Conservation (phyloP, 495 filamentous ascomycete species). For the Penicillium subrubescens region DNA sequence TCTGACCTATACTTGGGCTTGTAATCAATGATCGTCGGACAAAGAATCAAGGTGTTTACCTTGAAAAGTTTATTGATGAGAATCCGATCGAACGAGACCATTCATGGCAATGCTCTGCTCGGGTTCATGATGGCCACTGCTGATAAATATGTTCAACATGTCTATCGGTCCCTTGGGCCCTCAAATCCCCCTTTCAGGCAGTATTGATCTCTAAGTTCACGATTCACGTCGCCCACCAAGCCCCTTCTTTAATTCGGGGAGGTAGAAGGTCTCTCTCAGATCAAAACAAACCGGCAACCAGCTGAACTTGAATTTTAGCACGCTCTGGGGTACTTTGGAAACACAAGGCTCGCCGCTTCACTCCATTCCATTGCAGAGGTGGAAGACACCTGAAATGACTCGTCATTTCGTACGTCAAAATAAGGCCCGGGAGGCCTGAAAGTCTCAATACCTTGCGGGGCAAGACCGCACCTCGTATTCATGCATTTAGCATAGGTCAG, state of each 20-base stretch:
- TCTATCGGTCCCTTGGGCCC: neutral
- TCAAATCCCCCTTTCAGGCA: too few species aligned
- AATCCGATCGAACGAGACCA: neutral
- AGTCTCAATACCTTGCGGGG: neutral
- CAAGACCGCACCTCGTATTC: neutral
- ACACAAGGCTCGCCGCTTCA: neutral
- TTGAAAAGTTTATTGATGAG: neutral
- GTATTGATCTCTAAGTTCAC: too few species aligned
- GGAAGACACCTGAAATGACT: neutral
- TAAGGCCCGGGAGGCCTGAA: neutral
- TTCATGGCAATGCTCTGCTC: neutral
- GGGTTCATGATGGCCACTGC: neutral
- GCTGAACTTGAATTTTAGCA: too few species aligned
- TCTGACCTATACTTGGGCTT: neutral
- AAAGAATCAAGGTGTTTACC: neutral
- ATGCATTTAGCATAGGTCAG: neutral
- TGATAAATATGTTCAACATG: neutral
- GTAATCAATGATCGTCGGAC: neutral
- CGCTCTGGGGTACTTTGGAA: neutral
- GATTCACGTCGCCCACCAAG: too few species aligned
- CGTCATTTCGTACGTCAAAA: neutral
- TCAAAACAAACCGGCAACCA: too few species aligned
- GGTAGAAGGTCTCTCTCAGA: too few species aligned
- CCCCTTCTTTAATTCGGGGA: too few species aligned
- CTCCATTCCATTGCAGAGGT: neutral